Evolutionary conservation across 345 rosid species (phyloP), one percentile per base, ranked within the genome.

Genomic region (Populus alba): DNA sequence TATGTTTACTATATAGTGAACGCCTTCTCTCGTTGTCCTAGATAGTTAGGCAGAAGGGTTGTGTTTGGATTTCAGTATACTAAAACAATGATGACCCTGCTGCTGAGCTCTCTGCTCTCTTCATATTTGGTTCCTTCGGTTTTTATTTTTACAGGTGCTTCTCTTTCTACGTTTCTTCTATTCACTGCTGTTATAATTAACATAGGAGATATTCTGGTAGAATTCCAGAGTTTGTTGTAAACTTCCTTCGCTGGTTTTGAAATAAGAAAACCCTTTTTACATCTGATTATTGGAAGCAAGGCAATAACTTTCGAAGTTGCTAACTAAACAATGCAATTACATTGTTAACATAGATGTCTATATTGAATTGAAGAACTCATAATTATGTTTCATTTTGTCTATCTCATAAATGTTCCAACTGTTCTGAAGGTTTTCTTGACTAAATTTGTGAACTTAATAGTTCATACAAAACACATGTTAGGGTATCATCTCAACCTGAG

Each of bases 121-220:
- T 78, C 84, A 41, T 41, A 10, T 41, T 41, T 41, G 45, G 45
- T 41, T 61, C 83, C 68, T 70, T 70, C 61, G 71, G 82, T 20
- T 77, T 82, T 71, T 69, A 9, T 55, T 11, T 84, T 66, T 77
- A 72, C 86, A 84, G 88, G 90, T 86, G 71, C 41, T 7, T 49
- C 20, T 35, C 77, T 73, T 20, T 49, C 41, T 66, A 38, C 23
- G 6, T 51, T 31, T n/a, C 23, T 38, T 10, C 72, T 8, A 33
- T 7, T 23, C 18, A 13, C 3, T 39, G 20, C 35, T 25, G 69
- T 66, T 66, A 13, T 57, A 23, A 57, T 57, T 57, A 4, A n/a
- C 63, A n/a, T 3, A 57, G 27, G 63, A 57, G 13, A 22, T 57
- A 3, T 9, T 25, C 4, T 57, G 29, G 29, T 23, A 57, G 29